Percentiles rank a stretch among this genome's conserved stretches.
phyloP scores from a whole-genome alignment of 176 grass and related monocot species.

The Raddia distichophylla region DNA sequence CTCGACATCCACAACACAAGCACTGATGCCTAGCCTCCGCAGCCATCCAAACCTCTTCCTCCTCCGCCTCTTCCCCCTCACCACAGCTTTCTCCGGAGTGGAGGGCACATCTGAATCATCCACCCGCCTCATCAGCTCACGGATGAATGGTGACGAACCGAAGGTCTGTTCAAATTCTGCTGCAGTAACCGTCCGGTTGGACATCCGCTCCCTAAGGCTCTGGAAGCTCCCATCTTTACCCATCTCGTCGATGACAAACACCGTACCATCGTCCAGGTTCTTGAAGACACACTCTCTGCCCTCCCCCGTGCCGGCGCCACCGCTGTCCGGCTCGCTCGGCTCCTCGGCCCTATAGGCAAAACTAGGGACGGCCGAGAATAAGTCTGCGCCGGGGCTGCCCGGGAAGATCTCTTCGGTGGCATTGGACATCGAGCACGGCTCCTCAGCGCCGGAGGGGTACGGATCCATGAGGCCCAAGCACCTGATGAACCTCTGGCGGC shows the following conservation, averaged over 20 bases:
- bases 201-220: conserved; percentile 56
- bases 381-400: not conserved
- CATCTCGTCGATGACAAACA: conserved; percentile 69
- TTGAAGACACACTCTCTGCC: conserved; percentile 55
- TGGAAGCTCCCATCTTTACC: conserved; percentile 66
- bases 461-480: conserved; percentile 58
- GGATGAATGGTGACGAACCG: conserved; percentile 67
- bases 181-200: conserved; percentile 56
- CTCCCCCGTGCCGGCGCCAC: conserved; percentile 17
- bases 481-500: conserved; percentile 58
- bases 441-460: not conserved
- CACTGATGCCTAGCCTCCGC: conserved; percentile 63
- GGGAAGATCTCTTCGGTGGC: conserved; percentile 40
- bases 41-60: conserved; percentile 62
- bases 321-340: conserved; percentile 8
- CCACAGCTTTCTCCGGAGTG: conserved; percentile 35
- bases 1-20: conserved; percentile 44
- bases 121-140: conserved; percentile 72
- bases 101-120: conserved; percentile 42
- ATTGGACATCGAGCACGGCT: conserved; percentile 28
- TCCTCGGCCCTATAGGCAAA: not conserved
- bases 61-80: conserved; percentile 35
- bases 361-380: conserved; percentile 7
- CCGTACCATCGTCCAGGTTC: conserved; percentile 79
- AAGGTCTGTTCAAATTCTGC: conserved; percentile 66